Conservation (phyloP, 441 rosid genomes). For the Eutrema salsugineum region DNA sequence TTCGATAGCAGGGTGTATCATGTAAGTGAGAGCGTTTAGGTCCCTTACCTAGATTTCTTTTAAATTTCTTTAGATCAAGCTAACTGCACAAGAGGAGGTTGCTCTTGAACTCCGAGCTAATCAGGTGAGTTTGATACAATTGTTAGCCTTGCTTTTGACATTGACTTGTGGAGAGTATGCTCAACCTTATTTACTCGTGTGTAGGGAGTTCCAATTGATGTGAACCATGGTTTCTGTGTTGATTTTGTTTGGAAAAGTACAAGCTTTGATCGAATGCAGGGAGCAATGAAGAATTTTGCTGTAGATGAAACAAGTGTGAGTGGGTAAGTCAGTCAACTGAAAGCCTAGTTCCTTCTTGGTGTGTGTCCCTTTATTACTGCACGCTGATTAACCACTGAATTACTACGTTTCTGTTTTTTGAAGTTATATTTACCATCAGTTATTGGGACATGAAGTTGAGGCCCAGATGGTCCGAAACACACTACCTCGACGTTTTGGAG, state of each 20-base stretch:
- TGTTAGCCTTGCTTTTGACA: slow-evolving; percentile 3
- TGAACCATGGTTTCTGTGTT: slow-evolving; percentile 94
- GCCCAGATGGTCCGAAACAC: slow-evolving; percentile 90
- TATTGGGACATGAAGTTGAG: slow-evolving; percentile 99
- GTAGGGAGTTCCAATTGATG: slow-evolving; percentile 95
- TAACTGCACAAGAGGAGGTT: slow-evolving; percentile 98
- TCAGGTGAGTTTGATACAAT: slow-evolving; percentile 58
- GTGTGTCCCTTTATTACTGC: background rate
- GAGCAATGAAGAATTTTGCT: slow-evolving; percentile 99
- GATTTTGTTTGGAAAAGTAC: slow-evolving; percentile 99
- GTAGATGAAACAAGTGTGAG: slow-evolving; percentile 99
- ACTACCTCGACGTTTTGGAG: slow-evolving; percentile 94
- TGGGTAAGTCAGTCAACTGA: slow-evolving; percentile 63
- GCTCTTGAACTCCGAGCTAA: slow-evolving; percentile 98
- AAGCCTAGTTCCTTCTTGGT: background rate
- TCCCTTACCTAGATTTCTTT: background rate
- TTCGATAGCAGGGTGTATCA: background rate
- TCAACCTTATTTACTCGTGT: slow-evolving; percentile 14
- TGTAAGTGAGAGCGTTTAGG: background rate
- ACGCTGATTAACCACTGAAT: background rate
- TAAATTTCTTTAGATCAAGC: slow-evolving; percentile 64
- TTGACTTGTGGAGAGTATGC: background rate
- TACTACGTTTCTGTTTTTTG: slow-evolving; percentile 8
- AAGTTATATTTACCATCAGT: slow-evolving; percentile 96
- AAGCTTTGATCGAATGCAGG: slow-evolving; percentile 98